These are phyloP conservation scores for Lachancea kluyveri DNA, from an alignment of 805 yeast genomes.

Conservation along the genomic window DNA sequence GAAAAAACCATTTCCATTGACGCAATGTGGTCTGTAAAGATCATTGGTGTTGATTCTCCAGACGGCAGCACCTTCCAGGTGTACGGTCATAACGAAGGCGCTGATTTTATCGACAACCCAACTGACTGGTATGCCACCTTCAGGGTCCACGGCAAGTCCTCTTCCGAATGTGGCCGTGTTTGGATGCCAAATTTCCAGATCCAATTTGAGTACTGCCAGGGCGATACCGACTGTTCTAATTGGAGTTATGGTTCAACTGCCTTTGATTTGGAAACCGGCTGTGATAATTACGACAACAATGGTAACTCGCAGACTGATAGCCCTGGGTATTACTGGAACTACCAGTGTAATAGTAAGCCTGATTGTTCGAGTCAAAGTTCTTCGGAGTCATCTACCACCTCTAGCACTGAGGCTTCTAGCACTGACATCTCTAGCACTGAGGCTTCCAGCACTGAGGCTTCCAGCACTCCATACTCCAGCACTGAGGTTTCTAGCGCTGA, in stretches of 20 bases:
- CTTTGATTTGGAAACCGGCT: conserved; percentile 17
- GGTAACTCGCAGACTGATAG: conserved; percentile 18
- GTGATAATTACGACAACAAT: conserved; percentile 13
- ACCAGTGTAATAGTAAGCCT: background rate
- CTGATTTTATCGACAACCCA: conserved; percentile 12
- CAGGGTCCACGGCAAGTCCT: conserved; percentile 10
- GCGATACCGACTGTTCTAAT: conserved; percentile 8
- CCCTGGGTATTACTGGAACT: conserved; percentile 17
- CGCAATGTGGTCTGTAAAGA: conserved; percentile 12
- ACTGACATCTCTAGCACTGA: background rate
- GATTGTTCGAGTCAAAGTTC: background rate
- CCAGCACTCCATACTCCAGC: no score
- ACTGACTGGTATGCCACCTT: conserved; percentile 19
- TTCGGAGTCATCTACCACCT: background rate
- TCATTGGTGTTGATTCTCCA: conserved; percentile 16
- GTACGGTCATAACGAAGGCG: conserved; percentile 14
- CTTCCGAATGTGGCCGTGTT: conserved; percentile 5
- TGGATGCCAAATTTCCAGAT: conserved; percentile 21
- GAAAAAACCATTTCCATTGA: conserved; percentile 13
- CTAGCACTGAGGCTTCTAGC: no score
- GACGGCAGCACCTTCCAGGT: conserved; percentile 10
- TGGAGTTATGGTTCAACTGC: conserved; percentile 16
- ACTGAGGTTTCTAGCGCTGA: background rate
- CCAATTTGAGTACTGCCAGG: conserved; percentile 14
- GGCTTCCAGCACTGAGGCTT: no score